A percentile compares a stretch with the other conserved stretches of the same genome.
Evolutionary conservation across 129 eudicot genomes (phyloP).

Genomic region (Flaveria sonorensis): DNA sequence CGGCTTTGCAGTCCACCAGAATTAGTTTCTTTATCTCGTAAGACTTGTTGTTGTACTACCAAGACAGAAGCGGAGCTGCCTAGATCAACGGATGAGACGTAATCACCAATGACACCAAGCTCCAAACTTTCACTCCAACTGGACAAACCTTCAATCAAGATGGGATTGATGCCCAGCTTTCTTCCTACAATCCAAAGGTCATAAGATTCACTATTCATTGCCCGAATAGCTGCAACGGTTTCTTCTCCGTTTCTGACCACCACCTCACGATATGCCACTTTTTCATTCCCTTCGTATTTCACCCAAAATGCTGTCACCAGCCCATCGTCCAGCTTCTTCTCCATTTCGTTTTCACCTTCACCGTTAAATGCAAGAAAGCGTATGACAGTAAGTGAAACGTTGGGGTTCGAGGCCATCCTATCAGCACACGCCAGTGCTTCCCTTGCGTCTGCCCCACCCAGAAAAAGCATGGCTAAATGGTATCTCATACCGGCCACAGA

Average conservation of each 20-base stretch:
- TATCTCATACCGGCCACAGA: constrained; percentile 13
- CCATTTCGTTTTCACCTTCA: constrained; percentile 65
- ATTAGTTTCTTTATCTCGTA: constrained; percentile 54
- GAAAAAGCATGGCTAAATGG: constrained; percentile 60
- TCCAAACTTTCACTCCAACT: constrained; percentile 71
- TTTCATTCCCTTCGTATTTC: constrained; percentile 69
- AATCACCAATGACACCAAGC: constrained; percentile 83
- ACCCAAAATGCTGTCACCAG: constrained; percentile 95
- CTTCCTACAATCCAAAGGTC: constrained; percentile 91
- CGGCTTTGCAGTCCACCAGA: constrained; percentile 35
- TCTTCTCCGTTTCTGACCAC: constrained; percentile 78
- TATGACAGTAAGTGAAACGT: constrained; percentile 58
- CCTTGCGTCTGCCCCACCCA: constrained; percentile 86
- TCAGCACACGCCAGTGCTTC: constrained; percentile 82
- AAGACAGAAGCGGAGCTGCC: constrained; percentile 61
- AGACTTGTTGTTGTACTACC: constrained; percentile 85
- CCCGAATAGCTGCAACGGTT: constrained; percentile 66
- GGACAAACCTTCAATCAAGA: constrained; percentile 59
- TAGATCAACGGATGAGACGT: constrained; percentile 64
- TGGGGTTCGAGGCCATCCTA: constrained; percentile 58
- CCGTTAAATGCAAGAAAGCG: constrained; percentile 62
- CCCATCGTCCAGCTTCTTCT: constrained; percentile 89
- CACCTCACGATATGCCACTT: constrained; percentile 69
- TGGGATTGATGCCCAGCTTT: constrained; percentile 71
- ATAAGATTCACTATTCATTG: constrained; percentile 47